A percentile compares a stretch with the other conserved stretches of the same genome.
These are phyloP conservation scores for Chenopodium berlandieri DNA, from an alignment of 148 eudicot species.

Conservation along the genomic window DNA sequence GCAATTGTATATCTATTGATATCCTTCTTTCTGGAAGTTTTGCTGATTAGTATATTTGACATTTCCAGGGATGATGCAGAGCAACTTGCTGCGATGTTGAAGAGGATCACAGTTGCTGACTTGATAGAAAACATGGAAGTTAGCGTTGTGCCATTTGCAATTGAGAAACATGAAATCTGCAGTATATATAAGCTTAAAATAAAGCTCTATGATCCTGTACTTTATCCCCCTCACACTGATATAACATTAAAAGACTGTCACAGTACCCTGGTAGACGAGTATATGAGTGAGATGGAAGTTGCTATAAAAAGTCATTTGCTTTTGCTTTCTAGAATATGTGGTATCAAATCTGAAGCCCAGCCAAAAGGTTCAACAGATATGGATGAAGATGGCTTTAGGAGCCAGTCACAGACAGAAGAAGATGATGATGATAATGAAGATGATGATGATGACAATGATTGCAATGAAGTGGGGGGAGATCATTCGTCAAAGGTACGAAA, in stretches of 20 bases:
- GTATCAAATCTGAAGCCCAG: slow-evolving; percentile 48
- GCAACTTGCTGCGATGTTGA: slow-evolving; percentile 54
- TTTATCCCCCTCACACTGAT: slow-evolving; percentile 41
- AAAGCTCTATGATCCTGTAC: slow-evolving; percentile 55
- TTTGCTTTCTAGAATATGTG: slow-evolving; percentile 62
- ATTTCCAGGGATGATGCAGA: slow-evolving; percentile 67
- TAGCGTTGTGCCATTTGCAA: slow-evolving; percentile 43
- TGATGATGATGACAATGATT: slow-evolving; percentile 31
- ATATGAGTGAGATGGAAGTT: slow-evolving; percentile 55
- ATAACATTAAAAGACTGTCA: slow-evolving; percentile 56
- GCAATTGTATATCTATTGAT: background rate
- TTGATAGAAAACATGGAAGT: slow-evolving; percentile 76
- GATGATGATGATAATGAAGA: slow-evolving; percentile 31
- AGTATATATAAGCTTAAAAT: slow-evolving; percentile 72
- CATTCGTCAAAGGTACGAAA: slow-evolving; percentile 64
- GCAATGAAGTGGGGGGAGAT: slow-evolving; percentile 49
- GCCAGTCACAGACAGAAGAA: slow-evolving; percentile 23
- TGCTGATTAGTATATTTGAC: background rate
- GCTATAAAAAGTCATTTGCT: slow-evolving; percentile 65
- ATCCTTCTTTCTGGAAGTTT: background rate
- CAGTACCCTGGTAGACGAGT: slow-evolving; percentile 40
- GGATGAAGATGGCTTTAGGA: slow-evolving; percentile 38
- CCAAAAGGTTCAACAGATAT: slow-evolving; percentile 39
- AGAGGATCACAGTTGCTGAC: slow-evolving; percentile 73
- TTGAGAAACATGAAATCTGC: slow-evolving; percentile 28